A percentile compares a stretch with the other conserved stretches of the same genome.
Evolutionary conservation across 1,284 basidiomycete genomes (phyloP).

Genomic region (Apiotrichum gracile): DNA sequence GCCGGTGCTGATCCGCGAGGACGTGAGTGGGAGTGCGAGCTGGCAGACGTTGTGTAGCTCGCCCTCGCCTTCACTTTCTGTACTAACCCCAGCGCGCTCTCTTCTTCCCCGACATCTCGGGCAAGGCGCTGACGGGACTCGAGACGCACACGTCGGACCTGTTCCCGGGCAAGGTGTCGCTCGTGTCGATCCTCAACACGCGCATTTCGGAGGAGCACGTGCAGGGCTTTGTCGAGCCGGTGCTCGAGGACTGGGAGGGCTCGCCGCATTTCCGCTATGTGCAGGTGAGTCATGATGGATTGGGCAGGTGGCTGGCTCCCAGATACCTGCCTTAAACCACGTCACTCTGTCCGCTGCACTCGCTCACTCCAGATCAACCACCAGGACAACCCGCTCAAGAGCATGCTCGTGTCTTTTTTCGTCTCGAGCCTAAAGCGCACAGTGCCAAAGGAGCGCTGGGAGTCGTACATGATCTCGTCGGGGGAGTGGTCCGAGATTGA

Average conservation of each 20-base stretch:
- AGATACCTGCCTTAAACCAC: no score
- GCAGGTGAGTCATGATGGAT: conserved; percentile 45
- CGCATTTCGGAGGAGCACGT: conserved; percentile 86
- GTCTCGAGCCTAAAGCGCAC: conserved; percentile 62
- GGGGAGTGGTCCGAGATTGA: conserved; percentile 43
- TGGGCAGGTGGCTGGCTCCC: no score
- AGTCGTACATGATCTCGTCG: conserved; percentile 69
- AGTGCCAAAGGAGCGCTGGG: conserved; percentile 62
- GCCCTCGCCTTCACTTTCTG: no score
- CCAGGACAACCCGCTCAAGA: conserved; percentile 87
- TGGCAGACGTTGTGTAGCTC: no score
- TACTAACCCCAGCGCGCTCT: conserved; percentile 62
- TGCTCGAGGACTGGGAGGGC: conserved; percentile 57
- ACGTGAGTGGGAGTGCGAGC: conserved; percentile 62
- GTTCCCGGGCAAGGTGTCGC: conserved; percentile 66
- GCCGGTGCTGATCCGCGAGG: conserved; percentile 76
- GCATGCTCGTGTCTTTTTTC: conserved; percentile 79
- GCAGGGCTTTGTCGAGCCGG: conserved; percentile 62
- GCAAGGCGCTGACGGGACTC: conserved; percentile 58
- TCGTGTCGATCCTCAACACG: conserved; percentile 74
- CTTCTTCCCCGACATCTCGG: conserved; percentile 84
- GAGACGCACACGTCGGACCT: conserved; percentile 72
- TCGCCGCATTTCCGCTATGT: conserved; percentile 72
- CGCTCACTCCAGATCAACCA: conserved; percentile 61
- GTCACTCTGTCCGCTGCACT: neutral